phyloP scores from a whole-genome alignment of 176 grass and related monocot species.

The Lolium perenne region DNA sequence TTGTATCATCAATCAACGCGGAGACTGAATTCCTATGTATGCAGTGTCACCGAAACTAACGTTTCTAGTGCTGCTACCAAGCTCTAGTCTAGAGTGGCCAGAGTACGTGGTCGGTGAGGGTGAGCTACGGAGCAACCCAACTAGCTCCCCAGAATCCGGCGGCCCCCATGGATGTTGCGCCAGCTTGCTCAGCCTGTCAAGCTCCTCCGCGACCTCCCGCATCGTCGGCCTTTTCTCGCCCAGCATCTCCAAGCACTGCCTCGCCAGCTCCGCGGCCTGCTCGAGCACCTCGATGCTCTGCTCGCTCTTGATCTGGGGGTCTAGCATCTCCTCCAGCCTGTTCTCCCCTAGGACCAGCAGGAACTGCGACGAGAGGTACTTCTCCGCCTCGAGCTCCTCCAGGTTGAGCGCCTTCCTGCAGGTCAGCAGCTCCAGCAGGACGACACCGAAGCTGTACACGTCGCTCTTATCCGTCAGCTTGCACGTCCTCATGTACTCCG shows the following conservation, averaged over 20 bases:
- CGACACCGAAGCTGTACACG: conserved; percentile 82
- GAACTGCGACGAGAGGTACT: conserved; percentile 55
- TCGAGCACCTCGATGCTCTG: conserved; percentile 49
- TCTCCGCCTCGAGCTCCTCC: conserved; percentile 38
- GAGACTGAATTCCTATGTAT: conserved; percentile 50
- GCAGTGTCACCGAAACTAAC: conserved; percentile 31
- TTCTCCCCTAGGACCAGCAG: conserved; percentile 33
- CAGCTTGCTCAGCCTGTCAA: conserved; percentile 49
- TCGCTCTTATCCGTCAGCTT: conserved; percentile 92
- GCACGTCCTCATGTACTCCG: conserved; percentile 58
- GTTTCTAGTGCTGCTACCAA: conserved; percentile 14
- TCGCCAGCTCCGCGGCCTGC: conserved; percentile 57
- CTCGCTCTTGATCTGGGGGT: conserved; percentile 46
- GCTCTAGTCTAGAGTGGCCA: conserved; percentile 28
- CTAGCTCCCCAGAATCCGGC: conserved; percentile 34
- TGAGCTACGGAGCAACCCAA: conserved; percentile 35
- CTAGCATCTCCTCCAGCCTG: conserved; percentile 58
- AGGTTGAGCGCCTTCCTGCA: conserved; percentile 61
- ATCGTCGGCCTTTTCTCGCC: conserved; percentile 65
- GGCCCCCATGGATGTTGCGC: conserved; percentile 42
- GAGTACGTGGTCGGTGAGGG: conserved; percentile 4
- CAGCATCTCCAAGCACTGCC: conserved; percentile 58
- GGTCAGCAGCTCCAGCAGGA: conserved; percentile 58
- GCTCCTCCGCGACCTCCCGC: conserved; percentile 57
- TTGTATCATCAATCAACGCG: conserved; percentile 13